Percentiles rank a stretch among this genome's conserved stretches.
These are phyloP conservation scores for Loxodes magnus DNA, from an alignment of 73 alveolate genomes.

Conservation along the genomic window DNA sequence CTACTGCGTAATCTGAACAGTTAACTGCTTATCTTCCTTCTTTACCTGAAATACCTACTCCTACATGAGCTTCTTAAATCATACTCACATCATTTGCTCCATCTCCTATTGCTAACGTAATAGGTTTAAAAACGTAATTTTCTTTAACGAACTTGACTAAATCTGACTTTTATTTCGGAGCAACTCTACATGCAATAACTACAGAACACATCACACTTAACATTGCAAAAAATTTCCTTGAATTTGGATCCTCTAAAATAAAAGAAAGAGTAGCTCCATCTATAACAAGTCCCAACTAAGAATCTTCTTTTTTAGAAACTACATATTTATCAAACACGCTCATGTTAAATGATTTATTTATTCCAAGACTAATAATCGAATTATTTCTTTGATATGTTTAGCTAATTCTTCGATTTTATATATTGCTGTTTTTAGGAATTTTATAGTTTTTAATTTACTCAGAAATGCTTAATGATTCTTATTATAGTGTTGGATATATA, in stretches of 20 bases:
- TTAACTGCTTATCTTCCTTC: constrained; percentile 2
- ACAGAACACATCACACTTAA: neutral
- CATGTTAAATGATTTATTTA: no score
- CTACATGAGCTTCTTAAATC: constrained; percentile 5
- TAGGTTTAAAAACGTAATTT: neutral
- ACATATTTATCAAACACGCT: no score
- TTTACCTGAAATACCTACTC: neutral
- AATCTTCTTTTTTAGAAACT: no score
- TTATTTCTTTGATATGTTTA: no score
- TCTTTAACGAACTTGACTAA: constrained; percentile 19
- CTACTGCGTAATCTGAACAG: neutral
- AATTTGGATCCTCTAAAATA: constrained; percentile 3
- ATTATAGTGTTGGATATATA: no score
- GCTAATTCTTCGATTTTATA: no score
- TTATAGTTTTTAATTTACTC: no score
- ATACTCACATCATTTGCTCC: constrained; percentile 5
- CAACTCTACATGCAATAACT: constrained; percentile 57
- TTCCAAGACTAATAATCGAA: no score
- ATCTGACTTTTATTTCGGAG: constrained; percentile 60
- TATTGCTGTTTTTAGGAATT: no score
- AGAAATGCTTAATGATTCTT: no score
- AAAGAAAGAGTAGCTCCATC: constrained; percentile 1
- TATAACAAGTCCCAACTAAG: constrained; percentile 5
- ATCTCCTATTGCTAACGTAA: constrained; percentile 1
- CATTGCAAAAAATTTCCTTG: neutral